phyloP scores from a whole-genome alignment of 345 rosid genomes.

The Anastatica hierochuntica region DNA sequence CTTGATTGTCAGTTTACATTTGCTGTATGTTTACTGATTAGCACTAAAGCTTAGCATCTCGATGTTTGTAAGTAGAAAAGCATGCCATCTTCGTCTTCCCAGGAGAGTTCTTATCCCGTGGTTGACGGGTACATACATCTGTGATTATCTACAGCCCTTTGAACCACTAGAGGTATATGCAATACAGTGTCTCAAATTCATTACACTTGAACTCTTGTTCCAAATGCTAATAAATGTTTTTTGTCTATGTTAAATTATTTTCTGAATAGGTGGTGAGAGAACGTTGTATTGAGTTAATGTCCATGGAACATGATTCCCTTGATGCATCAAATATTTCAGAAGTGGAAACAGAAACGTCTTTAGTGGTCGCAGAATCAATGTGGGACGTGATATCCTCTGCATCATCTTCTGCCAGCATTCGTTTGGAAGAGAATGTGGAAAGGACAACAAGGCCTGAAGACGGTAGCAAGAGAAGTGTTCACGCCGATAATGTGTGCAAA shows the following conservation, averaged over 20 bases:
- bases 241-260: too few species aligned
- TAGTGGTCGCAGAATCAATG: conserved; percentile 38
- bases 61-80: conserved; percentile 42
- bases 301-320: conserved; percentile 45
- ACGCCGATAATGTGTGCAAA: conserved; percentile 2
- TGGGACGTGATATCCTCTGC: conserved; percentile 48
- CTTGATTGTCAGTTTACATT: too few species aligned
- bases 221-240: background rate
- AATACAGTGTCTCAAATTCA: background rate
- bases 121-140: conserved; percentile 47
- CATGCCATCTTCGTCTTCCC: conserved; percentile 50
- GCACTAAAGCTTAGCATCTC: background rate
- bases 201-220: background rate
- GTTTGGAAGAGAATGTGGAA: conserved; percentile 21
- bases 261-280: conserved; percentile 57
- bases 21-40: conserved; percentile 6
- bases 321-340: conserved; percentile 44
- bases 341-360: conserved; percentile 47
- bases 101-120: conserved; percentile 80
- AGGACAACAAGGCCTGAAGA: conserved; percentile 10
- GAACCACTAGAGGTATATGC: conserved; percentile 63
- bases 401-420: conserved; percentile 14
- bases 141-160: conserved; percentile 73
- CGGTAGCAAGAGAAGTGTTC: background rate
- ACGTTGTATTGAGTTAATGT: conserved; percentile 73